Conservation (phyloP, 2,329 filamentous ascomycete species). For the Ascochyta clinopodiicola region DNA sequence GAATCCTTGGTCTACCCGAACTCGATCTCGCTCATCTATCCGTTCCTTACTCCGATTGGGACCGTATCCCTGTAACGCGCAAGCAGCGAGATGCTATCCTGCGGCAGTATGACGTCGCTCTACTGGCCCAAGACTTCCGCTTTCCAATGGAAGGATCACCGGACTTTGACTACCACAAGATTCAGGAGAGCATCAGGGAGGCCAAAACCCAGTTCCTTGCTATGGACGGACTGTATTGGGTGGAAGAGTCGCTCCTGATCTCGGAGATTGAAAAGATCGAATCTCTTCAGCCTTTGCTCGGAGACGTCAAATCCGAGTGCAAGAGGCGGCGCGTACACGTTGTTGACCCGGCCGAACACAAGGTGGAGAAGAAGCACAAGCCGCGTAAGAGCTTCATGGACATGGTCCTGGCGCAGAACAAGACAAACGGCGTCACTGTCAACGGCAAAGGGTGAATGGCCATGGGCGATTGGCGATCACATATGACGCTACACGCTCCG, state of each 20-base stretch:
- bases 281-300: slow-evolving; percentile 35
- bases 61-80: slow-evolving; percentile 42
- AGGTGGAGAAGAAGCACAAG: slow-evolving; percentile 35
- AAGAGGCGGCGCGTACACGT: slow-evolving; percentile 38
- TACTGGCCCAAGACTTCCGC: slow-evolving; percentile 48
- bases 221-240: slow-evolving; percentile 50
- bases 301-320: slow-evolving; percentile 37
- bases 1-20: slow-evolving; percentile 50
- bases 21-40: slow-evolving; percentile 46
- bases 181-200: slow-evolving; percentile 46
- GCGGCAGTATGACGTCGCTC: slow-evolving; percentile 46
- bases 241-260: slow-evolving; percentile 39
- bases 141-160: slow-evolving; percentile 48
- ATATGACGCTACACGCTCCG: background rate
- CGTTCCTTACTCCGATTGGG: slow-evolving; percentile 45
- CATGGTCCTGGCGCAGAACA: slow-evolving; percentile 36
- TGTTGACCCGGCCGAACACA: slow-evolving; percentile 23
- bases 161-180: slow-evolving; percentile 46
- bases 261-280: slow-evolving; percentile 41
- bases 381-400: slow-evolving; percentile 49
- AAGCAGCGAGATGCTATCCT: slow-evolving; percentile 47
- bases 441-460: slow-evolving; percentile 34
- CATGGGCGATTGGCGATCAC: background rate
- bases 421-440: slow-evolving; percentile 29
- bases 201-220: slow-evolving; percentile 45